These are phyloP conservation scores for Hirschfeldia incana DNA, from an alignment of 345 rosid species.

Conservation along the genomic window DNA sequence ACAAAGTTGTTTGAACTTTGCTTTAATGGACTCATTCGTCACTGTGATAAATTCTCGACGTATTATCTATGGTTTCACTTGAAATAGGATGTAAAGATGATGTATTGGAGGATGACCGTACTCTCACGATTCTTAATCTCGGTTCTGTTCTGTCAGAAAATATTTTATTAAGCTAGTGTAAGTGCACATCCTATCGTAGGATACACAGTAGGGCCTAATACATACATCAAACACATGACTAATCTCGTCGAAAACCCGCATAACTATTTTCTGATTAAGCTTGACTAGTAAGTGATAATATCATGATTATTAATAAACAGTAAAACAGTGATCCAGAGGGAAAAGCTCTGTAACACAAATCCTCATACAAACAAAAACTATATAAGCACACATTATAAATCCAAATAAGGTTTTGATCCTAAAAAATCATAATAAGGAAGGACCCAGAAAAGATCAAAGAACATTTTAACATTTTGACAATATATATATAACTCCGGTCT, in stretches of 20 bases:
- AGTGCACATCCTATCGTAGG: slow-evolving; percentile 4
- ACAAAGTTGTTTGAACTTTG: slow-evolving; percentile 26
- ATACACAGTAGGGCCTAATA: background rate
- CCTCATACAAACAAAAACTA: background rate
- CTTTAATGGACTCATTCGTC: slow-evolving; percentile 34
- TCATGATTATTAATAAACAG: background rate
- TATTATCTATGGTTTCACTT: slow-evolving; percentile 20
- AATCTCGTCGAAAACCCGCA: background rate
- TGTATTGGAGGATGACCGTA: slow-evolving; percentile 35
- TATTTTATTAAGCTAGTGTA: slow-evolving; percentile 10
- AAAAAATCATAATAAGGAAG: background rate
- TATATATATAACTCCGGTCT: background rate
- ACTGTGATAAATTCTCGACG: slow-evolving; percentile 4
- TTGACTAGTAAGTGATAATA: background rate
- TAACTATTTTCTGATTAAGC: background rate
- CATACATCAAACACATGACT: background rate
- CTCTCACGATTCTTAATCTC: slow-evolving; percentile 12
- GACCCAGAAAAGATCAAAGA: background rate
- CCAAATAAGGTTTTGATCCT: no score
- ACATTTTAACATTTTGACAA: background rate
- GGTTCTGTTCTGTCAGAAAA: background rate
- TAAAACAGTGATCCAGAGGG: background rate
- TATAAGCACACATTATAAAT: background rate
- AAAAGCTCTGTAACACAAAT: background rate
- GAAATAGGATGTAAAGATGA: slow-evolving; percentile 25